Base-by-base conservation (phyloP, 495 filamentous ascomycete species). In the Antarctomyces pellizariae region DNA sequence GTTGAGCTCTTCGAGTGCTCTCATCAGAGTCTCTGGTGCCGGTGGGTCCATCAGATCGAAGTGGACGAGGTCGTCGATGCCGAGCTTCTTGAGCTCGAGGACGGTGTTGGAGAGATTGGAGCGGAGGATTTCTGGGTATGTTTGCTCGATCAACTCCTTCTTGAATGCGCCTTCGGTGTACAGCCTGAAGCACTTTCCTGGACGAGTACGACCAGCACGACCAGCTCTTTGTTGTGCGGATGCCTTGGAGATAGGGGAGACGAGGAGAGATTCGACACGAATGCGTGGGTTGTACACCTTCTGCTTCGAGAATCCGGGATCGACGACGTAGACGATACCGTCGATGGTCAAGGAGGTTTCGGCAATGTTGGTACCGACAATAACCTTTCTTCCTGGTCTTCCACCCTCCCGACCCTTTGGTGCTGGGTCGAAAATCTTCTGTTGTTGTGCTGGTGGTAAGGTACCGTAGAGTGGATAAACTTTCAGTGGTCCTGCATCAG, bases 21-120 rank as follows among this genome's bases (percentile, higher is more conserved):
- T 74, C 86, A 99, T 99, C 44, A 99, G 64, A 13, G 89, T 99
- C 55, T 99, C 89, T 0, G 89, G 89, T 1, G 89, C 86, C 3
- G 89, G 89, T 2, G 89, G 89, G 36, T 99, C 89, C 86, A 97
- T 97, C 27, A 93, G 56, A 44, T 95, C 89, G 44, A 97, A 97
- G 46, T 99, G 89, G 2, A 99, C 89, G 26, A 99, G 57, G 44
- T 99, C 89, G 35, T 89, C 71, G 21, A 99, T 66, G 17, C 89
- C 89, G 18, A 93, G 69, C 49, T 99, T 99, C 62, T 95, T 95
- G 41, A 99, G 47, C 48, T 99, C 89, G 20, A 99, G 54, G 4
- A 99, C 84, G 0, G 89, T 99, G 30, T 73, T 84, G 24, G 84
- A 66, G 32, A 99, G 57, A 44, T 99, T 99, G 10, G 83, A 92